Base-by-base conservation (phyloP, 352 stramenopile species). In the Phytophthora nicotianae region DNA sequence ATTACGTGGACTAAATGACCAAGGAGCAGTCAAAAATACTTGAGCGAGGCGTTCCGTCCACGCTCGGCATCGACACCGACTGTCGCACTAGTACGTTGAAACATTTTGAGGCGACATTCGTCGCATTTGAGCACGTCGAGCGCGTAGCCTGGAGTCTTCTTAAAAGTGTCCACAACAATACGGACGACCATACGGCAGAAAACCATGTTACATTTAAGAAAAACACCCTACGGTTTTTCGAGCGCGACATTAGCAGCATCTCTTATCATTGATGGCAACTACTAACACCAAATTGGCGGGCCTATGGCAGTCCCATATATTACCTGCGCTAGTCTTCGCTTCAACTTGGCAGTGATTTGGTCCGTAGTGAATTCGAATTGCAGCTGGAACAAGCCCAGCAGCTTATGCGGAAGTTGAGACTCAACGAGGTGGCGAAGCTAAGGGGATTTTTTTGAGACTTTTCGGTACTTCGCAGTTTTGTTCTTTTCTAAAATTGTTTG, bases 371-470 rank as follows among this genome's bases (percentile, higher is more conserved):
- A 5, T 50, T 51, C 43, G 51, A 59, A 17, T 9, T 10, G 5
- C n/a, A 43, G 13, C 51, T 51, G 26, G 51, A 59, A 1, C 33
- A 56, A 27, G 14, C 27, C 1, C 40, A 51, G 17, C 51, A 60
- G 27, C 52, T 60, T n/a, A n/a, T n/a, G n/a, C n/a, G n/a, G n/a
- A n/a, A n/a, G 14, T 19, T 41, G 3, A 10, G 51, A 8, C 16
- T 50, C 2, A 49, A 49, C 42, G 33, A 49, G 2, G 52, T 26
- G 10, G 4, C 24, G 3, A 6, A 49, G 4, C 43, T 50, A 11
- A 21, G n/a, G 52, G 42, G 24, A 33, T n/a, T 45, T 14, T 21
- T 19, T 3, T 27, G 24, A 6, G 6, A 6, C 35, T 7, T 7
- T 4, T 41, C 35, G 35, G 35, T 19, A 41, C 7, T 41, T 41